Evolutionary conservation across 208 protist genomes (phyloP).

Genomic region (Leishmania mexicana): DNA sequence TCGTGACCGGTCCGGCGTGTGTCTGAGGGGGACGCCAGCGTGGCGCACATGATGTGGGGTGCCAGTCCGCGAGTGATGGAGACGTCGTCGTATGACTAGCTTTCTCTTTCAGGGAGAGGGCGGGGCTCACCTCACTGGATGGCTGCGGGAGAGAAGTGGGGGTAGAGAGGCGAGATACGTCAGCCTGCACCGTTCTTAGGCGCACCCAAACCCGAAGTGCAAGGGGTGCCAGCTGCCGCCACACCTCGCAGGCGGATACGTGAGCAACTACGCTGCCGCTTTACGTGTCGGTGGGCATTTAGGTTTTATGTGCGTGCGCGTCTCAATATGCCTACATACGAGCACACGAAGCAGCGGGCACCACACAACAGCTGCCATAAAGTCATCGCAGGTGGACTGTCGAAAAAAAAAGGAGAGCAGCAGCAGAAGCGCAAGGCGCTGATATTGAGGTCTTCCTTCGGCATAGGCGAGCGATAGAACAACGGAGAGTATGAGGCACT

Average conservation of each 20-base stretch:
- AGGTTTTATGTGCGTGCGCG: neutral
- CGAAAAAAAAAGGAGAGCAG: neutral
- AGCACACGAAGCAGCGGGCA: neutral
- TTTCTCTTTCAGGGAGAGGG: too few relatives aligned
- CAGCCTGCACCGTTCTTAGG: neutral
- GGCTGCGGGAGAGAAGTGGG: too few relatives aligned
- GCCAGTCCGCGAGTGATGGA: neutral
- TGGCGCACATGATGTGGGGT: neutral
- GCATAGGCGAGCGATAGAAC: neutral
- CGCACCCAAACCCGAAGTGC: neutral
- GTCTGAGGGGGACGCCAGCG: neutral
- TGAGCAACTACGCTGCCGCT: neutral
- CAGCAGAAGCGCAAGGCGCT: neutral
- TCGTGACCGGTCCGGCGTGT: neutral
- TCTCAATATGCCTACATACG: neutral
- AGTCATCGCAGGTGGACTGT: neutral
- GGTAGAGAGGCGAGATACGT: neutral
- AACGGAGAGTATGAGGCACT: neutral
- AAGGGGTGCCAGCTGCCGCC: neutral
- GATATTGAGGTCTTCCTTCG: neutral
- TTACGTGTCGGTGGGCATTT: neutral
- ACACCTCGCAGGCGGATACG: neutral
- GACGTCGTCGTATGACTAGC: neutral
- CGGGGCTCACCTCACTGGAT: neutral
- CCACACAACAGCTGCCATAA: neutral